Percentiles rank a stretch among this genome's conserved stretches.
These are phyloP conservation scores for Phytophthora hibernalis DNA, from an alignment of 352 stramenopile species.

Conservation along the genomic window DNA sequence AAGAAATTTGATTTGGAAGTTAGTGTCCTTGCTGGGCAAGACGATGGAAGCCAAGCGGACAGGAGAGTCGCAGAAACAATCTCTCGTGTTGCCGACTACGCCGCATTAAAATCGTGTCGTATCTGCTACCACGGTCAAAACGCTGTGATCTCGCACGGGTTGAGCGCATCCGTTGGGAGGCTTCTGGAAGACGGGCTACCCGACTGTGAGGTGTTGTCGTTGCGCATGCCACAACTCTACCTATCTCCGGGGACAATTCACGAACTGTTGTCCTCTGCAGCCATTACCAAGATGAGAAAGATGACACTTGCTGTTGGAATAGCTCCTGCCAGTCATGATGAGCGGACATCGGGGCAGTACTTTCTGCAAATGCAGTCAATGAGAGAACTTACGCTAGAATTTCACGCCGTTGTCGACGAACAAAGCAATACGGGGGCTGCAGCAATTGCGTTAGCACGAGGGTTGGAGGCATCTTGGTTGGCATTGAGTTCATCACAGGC, in stretches of 20 bases:
- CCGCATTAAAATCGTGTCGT: constrained; percentile 26
- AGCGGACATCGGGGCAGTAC: constrained; percentile 9
- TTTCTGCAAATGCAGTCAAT: constrained; percentile 32
- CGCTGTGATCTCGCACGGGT: constrained; percentile 10
- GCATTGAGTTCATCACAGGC: constrained; percentile 6
- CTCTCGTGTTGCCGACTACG: constrained; percentile 35
- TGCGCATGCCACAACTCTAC: constrained; percentile 39
- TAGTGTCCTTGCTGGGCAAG: constrained; percentile 5
- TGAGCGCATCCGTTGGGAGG: constrained; percentile 34
- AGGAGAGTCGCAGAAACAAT: constrained; percentile 32
- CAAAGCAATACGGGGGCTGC: constrained; percentile 2
- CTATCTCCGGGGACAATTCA: constrained; percentile 14
- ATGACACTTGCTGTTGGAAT: constrained; percentile 35
- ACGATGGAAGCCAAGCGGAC: constrained; percentile 2
- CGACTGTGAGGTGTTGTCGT: constrained; percentile 53
- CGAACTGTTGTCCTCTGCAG: constrained; percentile 25
- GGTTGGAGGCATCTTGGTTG: constrained; percentile 35
- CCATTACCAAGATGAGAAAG: constrained; percentile 31
- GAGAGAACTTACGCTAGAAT: constrained; percentile 33
- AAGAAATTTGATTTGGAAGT: constrained; percentile 57
- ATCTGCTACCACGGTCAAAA: constrained; percentile 15
- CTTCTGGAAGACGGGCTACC: constrained; percentile 53
- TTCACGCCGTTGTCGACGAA: constrained; percentile 22
- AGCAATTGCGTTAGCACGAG: constrained; percentile 16
- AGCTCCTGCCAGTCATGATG: not conserved